A percentile compares a stretch with the other conserved stretches of the same genome.
Conservation (phyloP, 202 grass and related monocot species). For the Dendrocalamus latiflorus region DNA sequence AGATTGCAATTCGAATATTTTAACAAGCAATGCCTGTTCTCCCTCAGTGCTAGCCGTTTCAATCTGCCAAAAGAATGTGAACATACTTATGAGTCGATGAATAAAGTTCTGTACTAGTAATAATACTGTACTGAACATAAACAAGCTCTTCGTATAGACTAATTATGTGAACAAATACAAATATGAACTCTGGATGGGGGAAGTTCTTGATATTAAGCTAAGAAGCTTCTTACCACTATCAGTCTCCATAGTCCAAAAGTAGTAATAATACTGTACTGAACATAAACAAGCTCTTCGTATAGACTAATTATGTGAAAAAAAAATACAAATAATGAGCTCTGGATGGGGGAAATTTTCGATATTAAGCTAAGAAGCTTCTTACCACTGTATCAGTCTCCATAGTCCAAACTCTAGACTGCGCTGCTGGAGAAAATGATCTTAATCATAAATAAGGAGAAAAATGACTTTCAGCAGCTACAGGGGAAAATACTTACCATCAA, state of each 20-base stretch:
- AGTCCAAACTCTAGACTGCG: constrained; percentile 30
- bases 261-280: neutral
- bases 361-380: constrained; percentile 27
- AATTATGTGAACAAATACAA: too few species aligned
- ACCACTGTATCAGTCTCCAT: constrained; percentile 46
- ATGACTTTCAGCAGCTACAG: neutral
- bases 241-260: too few species aligned
- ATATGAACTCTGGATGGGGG: too few species aligned
- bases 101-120: neutral
- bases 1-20: constrained; percentile 85
- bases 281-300: neutral
- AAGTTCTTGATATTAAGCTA: too few species aligned
- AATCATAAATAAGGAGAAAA: neutral
- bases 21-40: constrained; percentile 65
- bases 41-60: constrained; percentile 46
- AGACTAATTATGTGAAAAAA: neutral
- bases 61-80: constrained; percentile 41
- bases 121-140: neutral
- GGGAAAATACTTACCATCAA: constrained; percentile 44
- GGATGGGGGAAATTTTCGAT: neutral
- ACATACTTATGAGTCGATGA: neutral
- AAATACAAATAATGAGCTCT: neutral
- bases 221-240: too few species aligned
- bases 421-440: constrained; percentile 43
- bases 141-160: neutral